Evolutionary conservation across 139 green algal genomes (phyloP).

Genomic region (Cymbomonas tetramitiformis): DNA sequence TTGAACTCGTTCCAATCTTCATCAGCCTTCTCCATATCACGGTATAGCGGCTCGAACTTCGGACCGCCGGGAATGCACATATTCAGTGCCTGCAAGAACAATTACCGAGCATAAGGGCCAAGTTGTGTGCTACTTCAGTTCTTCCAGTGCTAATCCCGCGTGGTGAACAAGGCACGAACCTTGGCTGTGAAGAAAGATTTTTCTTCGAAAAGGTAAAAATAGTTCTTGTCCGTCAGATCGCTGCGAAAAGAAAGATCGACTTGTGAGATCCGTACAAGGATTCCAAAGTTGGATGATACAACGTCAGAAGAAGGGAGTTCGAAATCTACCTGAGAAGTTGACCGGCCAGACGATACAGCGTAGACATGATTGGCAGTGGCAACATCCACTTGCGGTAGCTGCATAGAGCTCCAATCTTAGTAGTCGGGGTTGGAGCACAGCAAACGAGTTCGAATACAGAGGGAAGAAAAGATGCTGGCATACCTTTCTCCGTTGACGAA

Average conservation of each 20-base stretch:
- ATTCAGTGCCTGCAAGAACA: too few species aligned
- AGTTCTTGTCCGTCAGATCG: slow-evolving; percentile 93
- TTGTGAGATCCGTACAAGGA: too few species aligned
- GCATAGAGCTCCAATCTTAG: slow-evolving; percentile 48
- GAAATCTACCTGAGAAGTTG: too few species aligned
- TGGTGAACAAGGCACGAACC: too few species aligned
- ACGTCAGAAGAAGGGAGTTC: too few species aligned
- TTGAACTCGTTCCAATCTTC: slow-evolving; percentile 99
- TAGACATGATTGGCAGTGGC: slow-evolving; percentile 83
- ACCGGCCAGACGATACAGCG: slow-evolving; percentile 76
- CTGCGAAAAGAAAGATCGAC: too few species aligned
- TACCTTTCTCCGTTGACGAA: slow-evolving; percentile 33
- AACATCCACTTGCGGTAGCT: slow-evolving; percentile 87
- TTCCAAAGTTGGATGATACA: too few species aligned
- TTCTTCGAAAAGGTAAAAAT: slow-evolving; percentile 98
- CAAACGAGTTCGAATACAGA: too few species aligned
- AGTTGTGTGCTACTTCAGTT: too few species aligned
- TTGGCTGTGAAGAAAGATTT: slow-evolving; percentile 72
- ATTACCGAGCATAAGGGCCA: too few species aligned
- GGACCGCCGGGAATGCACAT: slow-evolving; percentile 94
- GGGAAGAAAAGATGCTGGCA: too few species aligned
- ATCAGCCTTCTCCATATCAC: slow-evolving; percentile 78
- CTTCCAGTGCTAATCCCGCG: too few species aligned
- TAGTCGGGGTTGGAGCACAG: not conserved
- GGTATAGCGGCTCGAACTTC: slow-evolving; percentile 97